These are phyloP conservation scores for Bacidia rubella DNA, from an alignment of 495 filamentous ascomycete genomes.

Conservation along the genomic window DNA sequence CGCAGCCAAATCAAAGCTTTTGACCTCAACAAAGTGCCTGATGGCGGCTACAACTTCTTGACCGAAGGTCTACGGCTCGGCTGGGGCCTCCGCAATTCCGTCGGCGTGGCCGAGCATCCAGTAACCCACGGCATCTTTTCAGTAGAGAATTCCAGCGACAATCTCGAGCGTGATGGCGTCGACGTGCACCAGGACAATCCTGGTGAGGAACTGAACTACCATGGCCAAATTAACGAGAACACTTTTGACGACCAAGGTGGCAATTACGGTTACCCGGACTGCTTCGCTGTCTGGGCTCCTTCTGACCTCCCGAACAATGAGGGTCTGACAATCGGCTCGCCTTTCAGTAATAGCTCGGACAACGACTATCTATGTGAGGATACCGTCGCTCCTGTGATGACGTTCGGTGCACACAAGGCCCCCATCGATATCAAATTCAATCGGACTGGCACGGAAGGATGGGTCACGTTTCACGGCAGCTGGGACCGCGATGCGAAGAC, in stretches of 20 bases:
- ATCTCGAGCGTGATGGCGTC: conserved; percentile 36
- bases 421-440: conserved; percentile 46
- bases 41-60: conserved; percentile 25
- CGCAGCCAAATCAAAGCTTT: conserved; percentile 53
- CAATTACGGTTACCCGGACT: conserved; percentile 54
- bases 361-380: conserved; percentile 33
- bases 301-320: conserved; percentile 25
- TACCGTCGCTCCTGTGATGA: conserved; percentile 31
- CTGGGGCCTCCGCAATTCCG: conserved; percentile 57
- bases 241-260: conserved; percentile 22
- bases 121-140: conserved; percentile 40
- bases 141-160: conserved; percentile 57
- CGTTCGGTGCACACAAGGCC: conserved; percentile 43
- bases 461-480: conserved; percentile 37
- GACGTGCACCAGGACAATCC: conserved; percentile 58
- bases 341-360: conserved; percentile 22
- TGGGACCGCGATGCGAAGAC: conserved; percentile 38
- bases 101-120: conserved; percentile 49
- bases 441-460: conserved; percentile 24
- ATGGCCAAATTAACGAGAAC: conserved; percentile 27
- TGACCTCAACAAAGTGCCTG: conserved; percentile 32
- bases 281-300: conserved; percentile 47
- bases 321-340: conserved; percentile 16
- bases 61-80: conserved; percentile 42
- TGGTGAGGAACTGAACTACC: conserved; percentile 58